A percentile compares a stretch with the other conserved stretches of the same genome.
Conservation (phyloP, 2,329 filamentous ascomycete species). For the Stagonosporopsis tanaceti region DNA sequence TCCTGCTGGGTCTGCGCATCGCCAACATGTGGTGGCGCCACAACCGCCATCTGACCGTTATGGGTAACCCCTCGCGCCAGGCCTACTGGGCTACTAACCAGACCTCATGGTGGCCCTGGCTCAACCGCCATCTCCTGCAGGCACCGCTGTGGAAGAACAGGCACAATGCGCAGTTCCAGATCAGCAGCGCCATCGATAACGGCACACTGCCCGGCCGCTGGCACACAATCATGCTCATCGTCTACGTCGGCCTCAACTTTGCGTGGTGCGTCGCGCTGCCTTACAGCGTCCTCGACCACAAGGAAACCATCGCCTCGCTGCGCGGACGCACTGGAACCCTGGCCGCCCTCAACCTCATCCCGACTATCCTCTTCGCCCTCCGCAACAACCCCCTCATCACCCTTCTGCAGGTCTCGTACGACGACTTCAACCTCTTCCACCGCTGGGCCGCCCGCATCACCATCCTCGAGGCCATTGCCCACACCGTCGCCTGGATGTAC, state of each 20-base stretch:
- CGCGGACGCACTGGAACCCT: constrained; percentile 86
- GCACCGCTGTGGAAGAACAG: constrained; percentile 77
- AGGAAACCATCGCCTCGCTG: constrained; percentile 77
- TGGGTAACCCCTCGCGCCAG: constrained; percentile 52
- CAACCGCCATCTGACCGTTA: constrained; percentile 55
- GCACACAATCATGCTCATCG: constrained; percentile 72
- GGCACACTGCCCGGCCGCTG: constrained; percentile 83
- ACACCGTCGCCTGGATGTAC: constrained; percentile 76
- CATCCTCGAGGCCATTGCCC: constrained; percentile 72
- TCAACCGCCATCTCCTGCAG: constrained; percentile 71
- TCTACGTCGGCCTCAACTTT: constrained; percentile 76
- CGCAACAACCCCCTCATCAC: constrained; percentile 92
- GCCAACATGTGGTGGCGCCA: constrained; percentile 54
- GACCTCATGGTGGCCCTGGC: constrained; percentile 61
- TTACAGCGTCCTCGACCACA: constrained; percentile 59
- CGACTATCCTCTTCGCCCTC: constrained; percentile 85
- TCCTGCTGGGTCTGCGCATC: constrained; percentile 54
- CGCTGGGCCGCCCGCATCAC: constrained; percentile 82
- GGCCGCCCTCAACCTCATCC: constrained; percentile 88
- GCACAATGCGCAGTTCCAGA: constrained; percentile 77
- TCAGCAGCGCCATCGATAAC: constrained; percentile 72
- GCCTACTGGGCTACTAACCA: constrained; percentile 57
- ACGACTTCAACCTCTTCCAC: constrained; percentile 92
- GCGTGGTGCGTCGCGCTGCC: constrained; percentile 77
- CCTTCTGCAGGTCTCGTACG: constrained; percentile 86